Evolutionary conservation across 2,329 filamentous ascomycete genomes (phyloP), one percentile per base, ranked within the genome.

Genomic region (Colletotrichum liriopes): DNA sequence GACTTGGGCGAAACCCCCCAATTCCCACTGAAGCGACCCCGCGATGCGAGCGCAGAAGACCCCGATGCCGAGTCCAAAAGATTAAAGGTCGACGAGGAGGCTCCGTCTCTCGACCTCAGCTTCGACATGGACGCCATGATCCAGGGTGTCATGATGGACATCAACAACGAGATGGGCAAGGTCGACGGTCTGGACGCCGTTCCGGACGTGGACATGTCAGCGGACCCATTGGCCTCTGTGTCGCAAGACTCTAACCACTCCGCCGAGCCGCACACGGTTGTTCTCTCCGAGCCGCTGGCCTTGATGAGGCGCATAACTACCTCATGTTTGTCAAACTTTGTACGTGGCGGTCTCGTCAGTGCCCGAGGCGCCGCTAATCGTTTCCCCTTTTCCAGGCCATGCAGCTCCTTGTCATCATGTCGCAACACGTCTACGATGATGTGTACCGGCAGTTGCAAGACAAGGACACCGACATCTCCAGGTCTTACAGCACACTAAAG

Each of bases 301-400:
- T 83, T 81, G 72, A 77, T 84, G 71, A 82, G 81, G 73, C 78
- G 79, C 51, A 79, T 79, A 66, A 84, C 80, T 65, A 71, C 82
- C 35, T 78, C 82, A 75, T 79, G 83, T 76, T 80, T 85, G 37
- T 82, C 82, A 14, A 84, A 83, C 73, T 73, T 84, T 75, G 84
- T 85, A 79, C 72, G 83, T 79, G 65, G 51, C 58, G 69, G 56
- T 63, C 65, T 72, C 58, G 64, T 69, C 55, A 73, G 60, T 62
- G 51, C 54, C 45, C 39, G 60, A 55, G 64, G 73, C 47, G 67
- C 68, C 60, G 73, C 74, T 58, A 72, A 74, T 37, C 49, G 26
- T 61, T 32, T 4, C 37, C 41, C 49, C 52, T 2, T 23, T 20
- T 45, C n/a, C 73, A 84, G 82, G 81, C 81, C 49, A 76, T 84